Conservation (phyloP, 2,329 filamentous ascomycete species). For the Alternaria novae-zelandiae region DNA sequence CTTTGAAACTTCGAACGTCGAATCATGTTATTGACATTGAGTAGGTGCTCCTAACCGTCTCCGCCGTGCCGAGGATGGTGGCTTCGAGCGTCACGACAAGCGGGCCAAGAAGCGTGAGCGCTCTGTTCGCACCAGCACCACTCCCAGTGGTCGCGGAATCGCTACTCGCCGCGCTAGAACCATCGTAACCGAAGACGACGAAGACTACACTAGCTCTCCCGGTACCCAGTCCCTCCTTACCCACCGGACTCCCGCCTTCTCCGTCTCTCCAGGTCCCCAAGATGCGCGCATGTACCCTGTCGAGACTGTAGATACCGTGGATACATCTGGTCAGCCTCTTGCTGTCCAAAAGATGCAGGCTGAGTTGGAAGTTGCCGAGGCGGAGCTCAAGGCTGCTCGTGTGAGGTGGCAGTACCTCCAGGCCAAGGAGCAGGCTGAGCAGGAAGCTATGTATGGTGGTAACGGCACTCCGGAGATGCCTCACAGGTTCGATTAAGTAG, state of each 20-base stretch:
- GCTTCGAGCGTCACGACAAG: conserved; percentile 36
- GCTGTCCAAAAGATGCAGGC: conserved; percentile 35
- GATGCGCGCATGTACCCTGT: conserved; percentile 1
- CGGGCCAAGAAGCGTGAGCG: conserved; percentile 8
- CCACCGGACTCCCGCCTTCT: conserved; percentile 13
- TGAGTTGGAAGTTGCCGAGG: conserved; percentile 41
- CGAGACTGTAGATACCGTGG: conserved; percentile 7
- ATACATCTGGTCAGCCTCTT: conserved; percentile 24
- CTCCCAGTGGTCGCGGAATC: conserved; percentile 1
- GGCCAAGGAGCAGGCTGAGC: conserved; percentile 25
- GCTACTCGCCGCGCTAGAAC: not conserved
- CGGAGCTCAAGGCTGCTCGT: conserved; percentile 36
- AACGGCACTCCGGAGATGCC: not conserved
- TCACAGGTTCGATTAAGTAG: conserved; percentile 1
- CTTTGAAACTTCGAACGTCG: not conserved
- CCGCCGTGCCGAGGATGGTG: conserved; percentile 33
- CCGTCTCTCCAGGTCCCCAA: conserved; percentile 13
- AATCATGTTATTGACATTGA: conserved; percentile 4
- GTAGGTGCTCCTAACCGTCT: conserved; percentile 28
- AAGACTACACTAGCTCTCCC: conserved; percentile 8
- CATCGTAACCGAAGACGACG: conserved; percentile 21
- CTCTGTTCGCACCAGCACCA: conserved; percentile 15
- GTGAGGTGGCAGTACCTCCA: conserved; percentile 30
- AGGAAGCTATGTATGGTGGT: conserved; percentile 1
- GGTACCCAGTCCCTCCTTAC: not conserved